Conservation (phyloP, 2,329 filamentous ascomycete species). For the Xylaria sp. region DNA sequence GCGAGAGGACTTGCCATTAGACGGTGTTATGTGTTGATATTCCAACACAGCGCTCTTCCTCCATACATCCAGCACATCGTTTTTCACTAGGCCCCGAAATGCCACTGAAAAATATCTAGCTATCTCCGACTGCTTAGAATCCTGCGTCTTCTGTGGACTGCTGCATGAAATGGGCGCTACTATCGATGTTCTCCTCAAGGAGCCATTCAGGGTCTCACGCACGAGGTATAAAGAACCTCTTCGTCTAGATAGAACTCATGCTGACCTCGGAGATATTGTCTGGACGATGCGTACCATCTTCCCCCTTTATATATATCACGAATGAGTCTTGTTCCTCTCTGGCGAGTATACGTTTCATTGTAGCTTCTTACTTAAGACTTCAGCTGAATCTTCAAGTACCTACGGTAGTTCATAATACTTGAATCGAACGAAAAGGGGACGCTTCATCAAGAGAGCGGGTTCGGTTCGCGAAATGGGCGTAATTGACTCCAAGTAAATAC, state of each 20-base stretch:
- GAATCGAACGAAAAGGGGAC: constrained; percentile 63
- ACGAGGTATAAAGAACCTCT: constrained; percentile 65
- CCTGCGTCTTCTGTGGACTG: constrained; percentile 72
- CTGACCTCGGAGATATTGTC: constrained; percentile 66
- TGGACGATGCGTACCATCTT: constrained; percentile 71
- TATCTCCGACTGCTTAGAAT: constrained; percentile 69
- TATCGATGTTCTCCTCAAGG: constrained; percentile 62
- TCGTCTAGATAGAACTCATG: constrained; percentile 66
- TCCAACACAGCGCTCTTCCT: constrained; percentile 71
- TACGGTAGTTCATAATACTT: background rate
- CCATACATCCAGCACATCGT: too few species aligned
- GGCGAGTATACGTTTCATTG: background rate
- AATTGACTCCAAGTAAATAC: constrained; percentile 66
- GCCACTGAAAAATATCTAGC: constrained; percentile 54
- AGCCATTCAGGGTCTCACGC: constrained; percentile 52
- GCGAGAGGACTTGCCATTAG: constrained; percentile 64
- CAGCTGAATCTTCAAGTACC: background rate
- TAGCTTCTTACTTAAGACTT: background rate
- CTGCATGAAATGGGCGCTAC: constrained; percentile 67
- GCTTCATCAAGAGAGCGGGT: constrained; percentile 66
- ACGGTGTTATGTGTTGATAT: constrained; percentile 71
- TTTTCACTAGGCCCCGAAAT: too few species aligned
- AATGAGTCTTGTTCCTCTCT: background rate
- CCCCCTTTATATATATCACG: constrained; percentile 47
- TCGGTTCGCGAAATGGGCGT: constrained; percentile 71